Percentiles rank a stretch among this genome's conserved stretches.
Conservation (phyloP, 2,329 filamentous ascomycete genomes). For the Exserohilum rostratum region DNA sequence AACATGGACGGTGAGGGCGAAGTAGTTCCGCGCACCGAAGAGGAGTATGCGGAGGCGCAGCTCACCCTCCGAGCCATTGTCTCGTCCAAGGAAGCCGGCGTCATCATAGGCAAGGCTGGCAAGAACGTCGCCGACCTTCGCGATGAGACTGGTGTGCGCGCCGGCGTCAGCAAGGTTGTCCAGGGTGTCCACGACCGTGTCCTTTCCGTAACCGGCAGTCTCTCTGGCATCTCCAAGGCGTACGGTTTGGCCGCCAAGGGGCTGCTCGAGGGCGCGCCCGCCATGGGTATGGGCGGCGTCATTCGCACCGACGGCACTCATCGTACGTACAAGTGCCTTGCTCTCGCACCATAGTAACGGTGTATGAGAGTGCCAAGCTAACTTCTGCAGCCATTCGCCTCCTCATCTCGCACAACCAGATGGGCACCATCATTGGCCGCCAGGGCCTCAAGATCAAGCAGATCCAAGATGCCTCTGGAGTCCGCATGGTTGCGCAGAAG, state of each 20-base stretch:
- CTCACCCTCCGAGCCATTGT: conserved; percentile 96
- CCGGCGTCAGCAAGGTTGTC: conserved; percentile 98
- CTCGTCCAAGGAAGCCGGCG: conserved; percentile 97
- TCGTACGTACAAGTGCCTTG: conserved; percentile 66
- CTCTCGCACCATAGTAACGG: neutral
- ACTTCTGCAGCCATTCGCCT: conserved; percentile 80
- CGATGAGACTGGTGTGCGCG: conserved; percentile 97
- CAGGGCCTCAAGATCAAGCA: conserved; percentile 99
- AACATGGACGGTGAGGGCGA: conserved; percentile 63
- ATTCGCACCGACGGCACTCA: conserved; percentile 85
- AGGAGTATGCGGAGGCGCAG: conserved; percentile 92
- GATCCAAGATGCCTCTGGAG: conserved; percentile 94
- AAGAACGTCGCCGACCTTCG: conserved; percentile 98
- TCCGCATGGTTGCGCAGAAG: conserved; percentile 99
- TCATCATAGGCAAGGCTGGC: conserved; percentile 98
- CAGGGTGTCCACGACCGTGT: conserved; percentile 97
- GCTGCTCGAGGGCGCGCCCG: conserved; percentile 88
- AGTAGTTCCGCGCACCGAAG: conserved; percentile 85
- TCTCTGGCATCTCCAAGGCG: conserved; percentile 86
- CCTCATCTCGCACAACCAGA: conserved; percentile 98
- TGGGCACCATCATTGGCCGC: conserved; percentile 98
- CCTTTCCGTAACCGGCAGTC: conserved; percentile 88
- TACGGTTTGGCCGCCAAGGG: conserved; percentile 93
- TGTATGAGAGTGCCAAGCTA: conserved; percentile 17
- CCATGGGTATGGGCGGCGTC: conserved; percentile 94